phyloP scores from a whole-genome alignment of 31 red algal species.

The Odonthalia washingtoniensis region DNA sequence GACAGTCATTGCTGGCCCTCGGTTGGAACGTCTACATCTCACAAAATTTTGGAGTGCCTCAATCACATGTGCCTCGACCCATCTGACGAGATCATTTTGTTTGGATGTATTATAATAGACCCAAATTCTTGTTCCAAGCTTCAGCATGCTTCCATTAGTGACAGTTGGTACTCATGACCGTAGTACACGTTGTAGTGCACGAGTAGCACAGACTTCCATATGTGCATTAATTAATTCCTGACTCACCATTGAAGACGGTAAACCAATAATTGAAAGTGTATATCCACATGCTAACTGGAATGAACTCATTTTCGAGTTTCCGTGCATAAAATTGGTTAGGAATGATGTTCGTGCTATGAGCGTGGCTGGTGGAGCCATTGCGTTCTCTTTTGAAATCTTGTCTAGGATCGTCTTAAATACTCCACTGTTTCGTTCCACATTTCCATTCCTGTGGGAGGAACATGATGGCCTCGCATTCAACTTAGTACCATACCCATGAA shows the following conservation, averaged over 20 bases:
- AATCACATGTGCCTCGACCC: not conserved
- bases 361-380: not conserved
- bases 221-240: not conserved
- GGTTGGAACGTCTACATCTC: not conserved
- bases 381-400: not conserved
- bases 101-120: not conserved
- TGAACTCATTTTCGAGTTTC: not conserved
- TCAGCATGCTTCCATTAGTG: not conserved
- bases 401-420: not conserved
- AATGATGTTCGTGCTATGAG: not conserved
- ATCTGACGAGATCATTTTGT: not conserved
- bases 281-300: slow-evolving; percentile 18
- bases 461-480: not conserved
- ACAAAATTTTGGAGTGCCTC: not conserved
- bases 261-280: not conserved
- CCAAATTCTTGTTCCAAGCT: not conserved
- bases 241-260: not conserved
- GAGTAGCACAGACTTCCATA: not conserved
- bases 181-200: not conserved
- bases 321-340: not conserved
- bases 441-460: slow-evolving; percentile 14
- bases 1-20: not conserved
- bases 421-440: not conserved
- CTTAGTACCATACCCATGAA: not conserved
- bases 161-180: not conserved